A percentile compares a stretch with the other conserved stretches of the same genome.
Conservation (phyloP, 371 early-diverging fungal species). For the Sporodiniella umbellata region DNA sequence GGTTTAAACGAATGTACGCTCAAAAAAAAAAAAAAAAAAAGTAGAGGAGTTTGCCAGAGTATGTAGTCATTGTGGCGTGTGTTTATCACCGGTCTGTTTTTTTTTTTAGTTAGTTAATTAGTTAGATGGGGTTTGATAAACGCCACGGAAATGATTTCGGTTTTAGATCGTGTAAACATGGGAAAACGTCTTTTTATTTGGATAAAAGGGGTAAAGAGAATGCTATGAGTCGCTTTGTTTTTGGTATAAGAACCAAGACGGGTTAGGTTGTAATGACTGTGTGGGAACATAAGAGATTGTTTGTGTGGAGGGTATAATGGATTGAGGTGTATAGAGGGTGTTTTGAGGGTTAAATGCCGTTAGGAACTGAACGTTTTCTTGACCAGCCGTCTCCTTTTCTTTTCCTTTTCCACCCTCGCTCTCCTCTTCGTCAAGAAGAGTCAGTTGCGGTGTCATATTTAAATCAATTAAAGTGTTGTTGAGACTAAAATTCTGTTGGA, state of each 20-base stretch:
- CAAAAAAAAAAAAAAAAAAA: no score
- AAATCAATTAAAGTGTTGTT: slow-evolving; percentile 6
- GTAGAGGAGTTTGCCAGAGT: no score
- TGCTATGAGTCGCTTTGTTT: background rate
- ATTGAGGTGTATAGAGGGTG: background rate
- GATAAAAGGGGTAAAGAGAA: background rate
- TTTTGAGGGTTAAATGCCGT: background rate
- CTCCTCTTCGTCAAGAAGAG: slow-evolving; percentile 14
- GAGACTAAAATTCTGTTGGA: slow-evolving; percentile 20
- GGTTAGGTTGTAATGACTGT: background rate
- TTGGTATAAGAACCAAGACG: background rate
- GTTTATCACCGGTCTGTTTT: background rate
- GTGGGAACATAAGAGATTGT: background rate
- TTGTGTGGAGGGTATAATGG: slow-evolving; percentile 1
- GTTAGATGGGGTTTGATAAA: no score
- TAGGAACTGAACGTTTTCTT: background rate
- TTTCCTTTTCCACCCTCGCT: slow-evolving; percentile 4
- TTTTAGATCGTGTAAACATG: no score
- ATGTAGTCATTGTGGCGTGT: background rate
- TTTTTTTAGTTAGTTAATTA: background rate
- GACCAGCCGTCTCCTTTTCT: slow-evolving; percentile 2
- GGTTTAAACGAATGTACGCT: no score
- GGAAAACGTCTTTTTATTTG: background rate
- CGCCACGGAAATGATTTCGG: background rate
- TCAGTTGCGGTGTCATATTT: slow-evolving; percentile 14